Evolutionary conservation across 345 rosid genomes (phyloP).

Genomic region (Boechera divaricarpa): DNA sequence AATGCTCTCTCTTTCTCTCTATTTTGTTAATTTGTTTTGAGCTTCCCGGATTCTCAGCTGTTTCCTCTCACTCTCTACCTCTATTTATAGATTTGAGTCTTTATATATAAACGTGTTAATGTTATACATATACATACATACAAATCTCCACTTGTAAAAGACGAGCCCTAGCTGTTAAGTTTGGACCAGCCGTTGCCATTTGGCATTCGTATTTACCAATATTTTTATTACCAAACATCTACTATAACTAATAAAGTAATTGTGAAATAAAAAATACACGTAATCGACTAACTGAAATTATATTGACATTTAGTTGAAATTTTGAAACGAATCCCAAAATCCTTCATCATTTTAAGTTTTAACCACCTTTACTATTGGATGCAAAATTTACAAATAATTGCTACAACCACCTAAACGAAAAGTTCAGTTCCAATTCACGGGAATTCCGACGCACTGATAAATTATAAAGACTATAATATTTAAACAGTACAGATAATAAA

Average conservation of each 20-base stretch:
- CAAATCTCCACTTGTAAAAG: conserved; percentile 20
- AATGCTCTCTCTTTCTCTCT: conserved; percentile 23
- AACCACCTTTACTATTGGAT: neutral
- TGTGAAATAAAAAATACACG: neutral
- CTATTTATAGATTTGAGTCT: conserved; percentile 40
- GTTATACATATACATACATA: neutral
- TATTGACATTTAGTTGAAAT: neutral
- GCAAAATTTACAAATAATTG: neutral
- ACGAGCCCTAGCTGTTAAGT: conserved; percentile 30
- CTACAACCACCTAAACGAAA: neutral
- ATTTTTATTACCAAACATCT: conserved; percentile 5
- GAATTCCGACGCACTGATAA: neutral
- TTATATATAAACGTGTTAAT: conserved; percentile 30
- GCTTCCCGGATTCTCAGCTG: conserved; percentile 21
- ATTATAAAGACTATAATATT: neutral
- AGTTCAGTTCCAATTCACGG: neutral
- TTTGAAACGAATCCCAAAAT: neutral
- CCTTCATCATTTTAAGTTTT: neutral
- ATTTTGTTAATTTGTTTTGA: conserved; percentile 2
- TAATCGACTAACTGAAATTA: neutral
- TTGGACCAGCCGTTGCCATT: conserved; percentile 35
- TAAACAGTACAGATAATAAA: neutral
- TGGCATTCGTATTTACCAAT: conserved; percentile 25
- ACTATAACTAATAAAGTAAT: neutral
- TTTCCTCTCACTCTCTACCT: conserved; percentile 27